phyloP scores from a whole-genome alignment of 768 basidiomycete species.

The Boletus tomentosulus region DNA sequence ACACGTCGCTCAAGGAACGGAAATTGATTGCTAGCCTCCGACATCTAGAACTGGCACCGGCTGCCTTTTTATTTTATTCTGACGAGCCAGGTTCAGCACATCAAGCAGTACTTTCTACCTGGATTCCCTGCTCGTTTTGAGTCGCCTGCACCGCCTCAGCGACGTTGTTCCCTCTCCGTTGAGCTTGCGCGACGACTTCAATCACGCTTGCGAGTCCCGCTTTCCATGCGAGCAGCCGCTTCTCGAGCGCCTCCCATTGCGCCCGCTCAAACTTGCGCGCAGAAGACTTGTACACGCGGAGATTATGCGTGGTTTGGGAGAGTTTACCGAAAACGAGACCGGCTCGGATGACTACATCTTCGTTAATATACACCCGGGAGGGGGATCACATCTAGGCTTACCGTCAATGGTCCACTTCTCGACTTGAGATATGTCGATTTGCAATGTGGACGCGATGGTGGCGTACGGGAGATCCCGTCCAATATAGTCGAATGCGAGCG shows the following conservation, averaged over 20 bases:
- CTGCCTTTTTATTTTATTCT: not conserved
- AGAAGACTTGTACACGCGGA: conserved; percentile 70
- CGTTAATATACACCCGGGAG: not conserved
- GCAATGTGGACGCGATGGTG: conserved; percentile 61
- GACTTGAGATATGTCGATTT: conserved; percentile 61
- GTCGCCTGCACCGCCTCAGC: conserved; percentile 20
- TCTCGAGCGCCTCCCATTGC: conserved; percentile 79
- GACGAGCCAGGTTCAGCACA: not conserved
- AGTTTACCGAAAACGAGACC: conserved; percentile 79
- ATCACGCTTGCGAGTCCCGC: conserved; percentile 62
- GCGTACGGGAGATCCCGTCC: conserved; percentile 71
- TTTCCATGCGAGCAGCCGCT: conserved; percentile 75
- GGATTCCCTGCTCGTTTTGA: conserved; percentile 19
- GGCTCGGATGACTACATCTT: conserved; percentile 64
- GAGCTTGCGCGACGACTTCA: conserved; percentile 62
- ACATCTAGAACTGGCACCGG: not conserved
- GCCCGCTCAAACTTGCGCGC: conserved; percentile 71
- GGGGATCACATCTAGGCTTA: conserved; percentile 28
- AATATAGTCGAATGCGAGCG: conserved; percentile 72
- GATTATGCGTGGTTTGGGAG: conserved; percentile 70
- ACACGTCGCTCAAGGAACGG: no score
- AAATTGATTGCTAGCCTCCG: no score
- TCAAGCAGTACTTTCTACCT: conserved; percentile 23
- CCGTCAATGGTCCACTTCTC: conserved; percentile 89
- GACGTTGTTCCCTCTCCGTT: conserved; percentile 33